Conservation (phyloP, 2,329 filamentous ascomycete genomes). For the Epichloe baconii region DNA sequence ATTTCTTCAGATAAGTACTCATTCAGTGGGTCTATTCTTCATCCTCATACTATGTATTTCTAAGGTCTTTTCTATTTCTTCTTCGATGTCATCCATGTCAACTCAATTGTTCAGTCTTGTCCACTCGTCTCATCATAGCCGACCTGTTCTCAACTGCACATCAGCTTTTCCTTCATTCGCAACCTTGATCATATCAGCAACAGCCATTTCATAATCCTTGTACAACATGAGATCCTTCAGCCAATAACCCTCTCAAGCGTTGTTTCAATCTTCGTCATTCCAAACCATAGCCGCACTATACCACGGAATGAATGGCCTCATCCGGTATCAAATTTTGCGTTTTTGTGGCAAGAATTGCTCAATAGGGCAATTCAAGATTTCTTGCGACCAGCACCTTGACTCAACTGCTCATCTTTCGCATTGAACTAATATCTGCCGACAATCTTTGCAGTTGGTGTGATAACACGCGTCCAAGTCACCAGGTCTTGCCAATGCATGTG, state of each 20-base stretch:
- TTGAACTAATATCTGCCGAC: not conserved
- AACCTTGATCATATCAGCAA: not conserved
- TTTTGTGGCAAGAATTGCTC: not conserved
- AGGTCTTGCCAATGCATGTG: constrained; percentile 18
- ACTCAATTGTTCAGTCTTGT: not conserved
- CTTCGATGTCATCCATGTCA: not conserved
- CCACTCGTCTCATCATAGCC: not conserved
- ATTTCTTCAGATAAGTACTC: not conserved
- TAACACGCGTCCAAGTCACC: constrained; percentile 17
- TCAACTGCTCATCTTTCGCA: not conserved
- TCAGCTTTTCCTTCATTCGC: not conserved
- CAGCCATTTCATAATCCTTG: not conserved
- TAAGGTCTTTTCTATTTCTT: too few relatives aligned
- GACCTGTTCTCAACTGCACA: not conserved
- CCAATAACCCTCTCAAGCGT: not conserved
- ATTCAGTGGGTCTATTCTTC: not conserved
- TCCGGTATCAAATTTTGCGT: not conserved
- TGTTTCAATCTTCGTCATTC: not conserved
- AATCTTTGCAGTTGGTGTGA: constrained; percentile 7
- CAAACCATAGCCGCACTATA: not conserved
- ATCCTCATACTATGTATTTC: not conserved
- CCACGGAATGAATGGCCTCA: not conserved
- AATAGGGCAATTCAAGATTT: not conserved
- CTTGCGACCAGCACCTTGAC: not conserved
- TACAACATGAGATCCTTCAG: not conserved